Evolutionary conservation across 257 asterid genomes (phyloP), one percentile per base, ranked within the genome.

Genomic region (Jaltomata sinuosa): DNA sequence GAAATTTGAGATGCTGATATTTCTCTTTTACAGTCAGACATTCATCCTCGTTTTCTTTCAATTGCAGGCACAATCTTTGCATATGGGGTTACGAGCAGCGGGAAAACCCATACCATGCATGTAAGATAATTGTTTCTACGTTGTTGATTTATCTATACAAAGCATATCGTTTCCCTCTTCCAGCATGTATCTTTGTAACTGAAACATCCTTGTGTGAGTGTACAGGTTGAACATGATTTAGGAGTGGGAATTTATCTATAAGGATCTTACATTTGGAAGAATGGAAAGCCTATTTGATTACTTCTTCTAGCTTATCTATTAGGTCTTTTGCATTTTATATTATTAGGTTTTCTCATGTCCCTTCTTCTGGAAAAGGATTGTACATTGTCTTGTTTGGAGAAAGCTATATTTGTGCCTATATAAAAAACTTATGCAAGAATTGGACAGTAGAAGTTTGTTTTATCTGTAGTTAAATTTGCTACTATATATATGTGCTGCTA

Each of bases 51-150:
- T 62, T 57, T 74, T 40, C 50, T 54, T 84, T 59, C 68, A 85
- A 87, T 84, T 83, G 55, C 89, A 96, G 99, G 99, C 85, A 94
- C 99, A 68, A 93, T 96, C 83, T 96, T 96, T 86, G 99, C 99
- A 40, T 96, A 96, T 87, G 99, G 99, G 8, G 98, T 96, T 87
- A 96, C 99, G 67, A 96, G 99, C 92, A 96, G 99, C 82, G 99
- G 99, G 84, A 96, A 96, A 92, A 96, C 99, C 83, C 99, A 96
- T 87, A 96, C 99, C 90, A 96, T 96, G 99, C 99, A 96, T 91
- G 99, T 96, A 93, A 91, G 98, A 83, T 19, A 86, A 62, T 76
- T 76, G 59, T 76, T 49, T 76, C 42, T 49, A 76, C 4, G 15
- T 49, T 76, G 81, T 76, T 76, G 81, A 47, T 76, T 74, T 76